Base-by-base conservation (phyloP, 192 early-diverging fungal species). In the Backusella mclennaniae region DNA sequence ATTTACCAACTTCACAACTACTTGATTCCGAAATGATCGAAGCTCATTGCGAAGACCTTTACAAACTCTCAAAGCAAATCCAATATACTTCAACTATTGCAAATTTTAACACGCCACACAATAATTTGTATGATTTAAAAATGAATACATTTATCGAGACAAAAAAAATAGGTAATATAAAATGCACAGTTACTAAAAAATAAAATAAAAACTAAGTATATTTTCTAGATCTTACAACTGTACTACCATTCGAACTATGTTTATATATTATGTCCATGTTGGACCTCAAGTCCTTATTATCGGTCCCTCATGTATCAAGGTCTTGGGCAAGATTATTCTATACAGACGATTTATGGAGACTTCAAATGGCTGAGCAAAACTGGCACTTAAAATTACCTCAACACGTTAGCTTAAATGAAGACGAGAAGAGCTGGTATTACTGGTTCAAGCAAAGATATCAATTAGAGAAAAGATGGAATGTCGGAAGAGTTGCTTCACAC, bases 401-500 rank as follows among this genome's bases (percentile, higher is more conserved):
- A 11, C 26, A 66, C 52, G 6, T 46, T 15, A 39, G 4, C 63
- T 26, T 75, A 26, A 67, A 9, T 4, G 74, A 75, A 46, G 70
- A 71, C 31, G 70, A 71, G 17, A 71, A 44, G 14, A 71, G 42
- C 17, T 96, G 94, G 94, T 90, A 88, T 42, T 80, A 91, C 72
- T 82, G 96, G 42, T 97, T 90, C 74, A 84, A 88, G 52, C 88
- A 95, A 81, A 87, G 95, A 15, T 78, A 85, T 38, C 70, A 80
- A 44, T 85, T 98, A 15, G 92, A 95, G 38, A 74, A 74, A 21
- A 76, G 84, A 73, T 96, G 95, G 95, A 77, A 31, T 1, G 73
- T 79, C 0, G 87, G 79, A 15, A 77, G 72, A 21, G 86, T 84
- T 35, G 68, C 74, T n/a, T 84, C 90, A 42, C 84, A 81, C 35